Conservation (phyloP, 2,329 filamentous ascomycete species). For the Colletotrichum lentis region DNA sequence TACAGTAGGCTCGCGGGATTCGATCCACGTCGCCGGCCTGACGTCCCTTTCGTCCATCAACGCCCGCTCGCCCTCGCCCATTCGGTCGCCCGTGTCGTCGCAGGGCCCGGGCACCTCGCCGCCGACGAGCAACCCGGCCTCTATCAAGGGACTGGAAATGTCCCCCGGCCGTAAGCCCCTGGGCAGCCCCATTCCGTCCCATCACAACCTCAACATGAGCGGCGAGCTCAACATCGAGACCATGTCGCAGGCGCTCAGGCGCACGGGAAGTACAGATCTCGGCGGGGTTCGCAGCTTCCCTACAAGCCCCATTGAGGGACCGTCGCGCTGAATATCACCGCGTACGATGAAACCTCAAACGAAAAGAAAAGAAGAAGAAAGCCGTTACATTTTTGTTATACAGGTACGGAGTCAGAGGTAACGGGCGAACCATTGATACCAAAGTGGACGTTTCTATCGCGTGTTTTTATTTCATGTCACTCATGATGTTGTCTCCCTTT, state of each 20-base stretch:
- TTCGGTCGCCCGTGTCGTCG: slow-evolving; percentile 80
- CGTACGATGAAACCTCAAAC: background rate
- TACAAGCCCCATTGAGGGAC: slow-evolving; percentile 62
- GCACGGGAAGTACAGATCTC: slow-evolving; percentile 85
- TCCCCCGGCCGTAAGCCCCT: slow-evolving; percentile 69
- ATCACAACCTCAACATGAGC: slow-evolving; percentile 58
- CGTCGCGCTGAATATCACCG: slow-evolving; percentile 15
- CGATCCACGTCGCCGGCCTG: slow-evolving; percentile 72
- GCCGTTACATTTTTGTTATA: slow-evolving; percentile 15
- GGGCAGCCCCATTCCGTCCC: slow-evolving; percentile 69
- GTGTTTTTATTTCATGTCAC: slow-evolving; percentile 7
- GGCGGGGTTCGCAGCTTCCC: slow-evolving; percentile 64
- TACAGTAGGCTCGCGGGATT: slow-evolving; percentile 68
- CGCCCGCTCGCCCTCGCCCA: slow-evolving; percentile 80
- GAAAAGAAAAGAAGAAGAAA: slow-evolving; percentile 9
- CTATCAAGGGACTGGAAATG: slow-evolving; percentile 76
- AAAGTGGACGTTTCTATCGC: slow-evolving; percentile 34
- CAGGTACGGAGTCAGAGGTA: slow-evolving; percentile 36
- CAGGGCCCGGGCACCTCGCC: slow-evolving; percentile 74
- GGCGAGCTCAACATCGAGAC: slow-evolving; percentile 90
- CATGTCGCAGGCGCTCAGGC: slow-evolving; percentile 87
- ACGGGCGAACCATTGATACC: slow-evolving; percentile 38
- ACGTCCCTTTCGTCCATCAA: slow-evolving; percentile 64
- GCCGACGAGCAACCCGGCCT: slow-evolving; percentile 78
- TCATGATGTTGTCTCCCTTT: slow-evolving; percentile 3